These are phyloP conservation scores for Ramichloridium luteum DNA, from an alignment of 2,329 filamentous ascomycete genomes.

Conservation along the genomic window DNA sequence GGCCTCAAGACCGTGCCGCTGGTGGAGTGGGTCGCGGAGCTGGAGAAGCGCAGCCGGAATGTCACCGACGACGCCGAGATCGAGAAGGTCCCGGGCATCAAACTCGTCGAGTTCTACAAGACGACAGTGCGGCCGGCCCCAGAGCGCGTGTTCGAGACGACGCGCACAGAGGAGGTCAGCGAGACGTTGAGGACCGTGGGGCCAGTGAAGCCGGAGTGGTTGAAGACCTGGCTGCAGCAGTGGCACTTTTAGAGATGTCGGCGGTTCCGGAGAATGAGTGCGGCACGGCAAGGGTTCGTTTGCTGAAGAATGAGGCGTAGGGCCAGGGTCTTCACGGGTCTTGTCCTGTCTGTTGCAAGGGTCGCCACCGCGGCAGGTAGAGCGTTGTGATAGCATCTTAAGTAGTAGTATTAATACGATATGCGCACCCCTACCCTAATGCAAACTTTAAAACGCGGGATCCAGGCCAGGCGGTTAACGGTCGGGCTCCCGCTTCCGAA, in stretches of 20 bases:
- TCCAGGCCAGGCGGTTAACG: too few species aligned
- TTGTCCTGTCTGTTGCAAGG: too few species aligned
- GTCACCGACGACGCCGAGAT: constrained; percentile 9
- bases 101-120: constrained; percentile 22
- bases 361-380: too few species aligned
- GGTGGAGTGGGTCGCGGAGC: constrained; percentile 13
- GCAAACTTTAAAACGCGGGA: too few species aligned
- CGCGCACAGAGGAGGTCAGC: constrained; percentile 18
- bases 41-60: constrained; percentile 11
- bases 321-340: too few species aligned
- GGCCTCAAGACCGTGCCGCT: constrained; percentile 14
- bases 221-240: constrained; percentile 17
- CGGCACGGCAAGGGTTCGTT: too few species aligned
- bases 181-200: constrained; percentile 19
- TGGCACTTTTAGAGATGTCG: constrained; percentile 13
- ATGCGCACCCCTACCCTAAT: too few species aligned
- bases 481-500: too few species aligned
- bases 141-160: constrained; percentile 12
- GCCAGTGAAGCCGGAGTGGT: constrained; percentile 12
- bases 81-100: constrained; percentile 17
- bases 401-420: too few species aligned
- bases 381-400: too few species aligned
- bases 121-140: constrained; percentile 9
- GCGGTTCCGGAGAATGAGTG: too few species aligned
- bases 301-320: too few species aligned